phyloP scores from a whole-genome alignment of 495 filamentous ascomycete species.

The Arthonia radiata region DNA sequence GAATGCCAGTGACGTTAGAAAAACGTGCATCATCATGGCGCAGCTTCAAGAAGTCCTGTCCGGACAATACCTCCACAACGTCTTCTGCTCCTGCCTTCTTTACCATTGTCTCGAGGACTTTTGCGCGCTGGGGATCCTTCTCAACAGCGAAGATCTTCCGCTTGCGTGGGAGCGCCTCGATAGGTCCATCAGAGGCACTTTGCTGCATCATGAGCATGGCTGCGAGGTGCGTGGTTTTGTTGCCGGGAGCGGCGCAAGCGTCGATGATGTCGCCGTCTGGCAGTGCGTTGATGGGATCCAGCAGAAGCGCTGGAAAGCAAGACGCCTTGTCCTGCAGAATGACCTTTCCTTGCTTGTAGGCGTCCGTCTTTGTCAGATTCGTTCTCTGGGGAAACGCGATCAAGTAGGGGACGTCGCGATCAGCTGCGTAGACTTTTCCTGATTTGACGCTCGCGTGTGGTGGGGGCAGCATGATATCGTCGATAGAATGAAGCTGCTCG shows the following conservation, averaged over 20 bases:
- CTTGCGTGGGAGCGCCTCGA: background rate
- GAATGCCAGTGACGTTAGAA: conserved; percentile 37
- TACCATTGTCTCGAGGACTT: conserved; percentile 63
- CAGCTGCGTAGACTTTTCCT: conserved; percentile 19
- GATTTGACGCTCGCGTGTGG: conserved; percentile 12
- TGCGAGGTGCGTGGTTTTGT: conserved; percentile 89
- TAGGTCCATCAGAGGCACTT: conserved; percentile 3
- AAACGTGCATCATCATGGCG: conserved; percentile 31
- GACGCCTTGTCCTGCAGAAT: conserved; percentile 93
- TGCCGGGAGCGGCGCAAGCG: conserved; percentile 80
- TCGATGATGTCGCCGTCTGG: conserved; percentile 63
- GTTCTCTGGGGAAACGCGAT: conserved; percentile 42
- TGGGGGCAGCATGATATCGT: conserved; percentile 4
- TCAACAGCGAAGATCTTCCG: conserved; percentile 42
- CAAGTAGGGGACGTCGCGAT: conserved; percentile 59
- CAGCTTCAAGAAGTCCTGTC: conserved; percentile 55
- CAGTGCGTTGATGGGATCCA: conserved; percentile 31
- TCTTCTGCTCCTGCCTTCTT: conserved; percentile 41
- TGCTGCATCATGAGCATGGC: conserved; percentile 28
- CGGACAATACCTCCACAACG: conserved; percentile 36
- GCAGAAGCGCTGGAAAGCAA: conserved; percentile 75
- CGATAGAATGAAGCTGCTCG: conserved; percentile 15
- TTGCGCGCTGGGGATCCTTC: conserved; percentile 36
- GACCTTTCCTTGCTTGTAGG: conserved; percentile 50
- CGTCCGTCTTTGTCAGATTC: conserved; percentile 41